phyloP scores from a whole-genome alignment of 108 stramenopile genomes.

The Heterococcus sp. region DNA sequence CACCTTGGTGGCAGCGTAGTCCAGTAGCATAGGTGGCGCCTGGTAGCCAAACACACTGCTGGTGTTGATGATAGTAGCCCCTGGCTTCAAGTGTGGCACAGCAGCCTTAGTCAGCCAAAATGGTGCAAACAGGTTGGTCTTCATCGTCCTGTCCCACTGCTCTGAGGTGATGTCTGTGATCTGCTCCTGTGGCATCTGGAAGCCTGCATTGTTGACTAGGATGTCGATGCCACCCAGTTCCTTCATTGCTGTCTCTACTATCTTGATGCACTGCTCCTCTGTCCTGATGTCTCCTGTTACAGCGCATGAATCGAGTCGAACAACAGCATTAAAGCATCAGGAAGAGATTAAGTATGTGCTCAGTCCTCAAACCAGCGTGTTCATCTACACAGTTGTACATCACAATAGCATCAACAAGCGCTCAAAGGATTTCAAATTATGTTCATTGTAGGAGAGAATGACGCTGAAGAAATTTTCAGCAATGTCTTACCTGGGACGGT shows the following conservation, averaged over 20 bases:
- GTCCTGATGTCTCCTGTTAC: not conserved
- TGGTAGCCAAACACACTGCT: not conserved
- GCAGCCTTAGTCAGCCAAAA: not conserved
- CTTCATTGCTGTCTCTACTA: not conserved
- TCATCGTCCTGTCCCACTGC: not conserved
- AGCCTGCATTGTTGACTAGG: not conserved
- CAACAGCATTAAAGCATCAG: too few relatives aligned
- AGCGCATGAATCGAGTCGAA: too few relatives aligned
- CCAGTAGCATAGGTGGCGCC: not conserved
- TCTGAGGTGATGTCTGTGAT: not conserved
- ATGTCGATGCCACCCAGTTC: not conserved
- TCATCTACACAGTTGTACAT: too few relatives aligned
- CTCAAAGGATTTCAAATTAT: too few relatives aligned
- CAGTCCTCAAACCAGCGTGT: too few relatives aligned
- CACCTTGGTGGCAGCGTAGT: not conserved
- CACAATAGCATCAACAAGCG: too few relatives aligned
- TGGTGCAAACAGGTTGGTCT: not conserved
- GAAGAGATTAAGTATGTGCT: too few relatives aligned
- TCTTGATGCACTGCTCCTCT: not conserved
- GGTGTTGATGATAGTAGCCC: not conserved
- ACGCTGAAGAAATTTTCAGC: too few relatives aligned
- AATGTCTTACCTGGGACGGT: not conserved
- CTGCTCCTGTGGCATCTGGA: not conserved
- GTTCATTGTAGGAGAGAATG: too few relatives aligned
- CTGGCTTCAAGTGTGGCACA: not conserved